Conservation (phyloP, 2,329 filamentous ascomycete species). For the Xylariales sp. region DNA sequence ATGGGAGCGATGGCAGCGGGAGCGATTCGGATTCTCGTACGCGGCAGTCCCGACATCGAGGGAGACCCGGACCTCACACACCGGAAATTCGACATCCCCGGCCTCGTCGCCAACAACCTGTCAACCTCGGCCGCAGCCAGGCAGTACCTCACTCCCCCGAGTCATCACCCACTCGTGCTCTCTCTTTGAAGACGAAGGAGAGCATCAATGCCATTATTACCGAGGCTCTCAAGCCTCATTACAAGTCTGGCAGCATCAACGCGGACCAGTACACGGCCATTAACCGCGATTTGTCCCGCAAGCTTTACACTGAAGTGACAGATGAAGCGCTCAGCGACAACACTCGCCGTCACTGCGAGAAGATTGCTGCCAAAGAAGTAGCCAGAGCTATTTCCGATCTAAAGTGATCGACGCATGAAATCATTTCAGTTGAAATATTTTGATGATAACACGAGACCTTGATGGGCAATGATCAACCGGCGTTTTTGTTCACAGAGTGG, state of each 20-base stretch:
- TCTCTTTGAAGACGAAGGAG: conserved; percentile 81
- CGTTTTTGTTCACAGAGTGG: conserved; percentile 9
- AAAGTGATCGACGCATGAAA: conserved; percentile 15
- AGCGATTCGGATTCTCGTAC: conserved; percentile 37
- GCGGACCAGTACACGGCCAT: conserved; percentile 90
- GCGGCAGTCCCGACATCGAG: too few relatives aligned
- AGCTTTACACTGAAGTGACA: conserved; percentile 70
- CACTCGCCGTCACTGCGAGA: conserved; percentile 67
- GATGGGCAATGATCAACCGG: conserved; percentile 8
- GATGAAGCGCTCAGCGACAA: conserved; percentile 58
- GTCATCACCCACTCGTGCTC: conserved; percentile 61
- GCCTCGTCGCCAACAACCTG: conserved; percentile 39
- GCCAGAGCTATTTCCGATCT: conserved; percentile 64
- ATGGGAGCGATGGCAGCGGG: conserved; percentile 33
- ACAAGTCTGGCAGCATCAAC: conserved; percentile 72
- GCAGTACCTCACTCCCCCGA: conserved; percentile 52
- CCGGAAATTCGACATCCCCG: conserved; percentile 51
- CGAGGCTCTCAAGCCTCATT: conserved; percentile 75
- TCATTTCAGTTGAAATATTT: conserved; percentile 6
- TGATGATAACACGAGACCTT: conserved; percentile 9
- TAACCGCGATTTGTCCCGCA: conserved; percentile 83
- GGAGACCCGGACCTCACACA: conserved; percentile 25
- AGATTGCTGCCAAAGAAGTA: conserved; percentile 74
- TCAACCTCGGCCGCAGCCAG: conserved; percentile 36
- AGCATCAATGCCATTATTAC: conserved; percentile 88